These are phyloP conservation scores for Euryodendron excelsum DNA, from an alignment of 148 eudicot species.

Conservation along the genomic window DNA sequence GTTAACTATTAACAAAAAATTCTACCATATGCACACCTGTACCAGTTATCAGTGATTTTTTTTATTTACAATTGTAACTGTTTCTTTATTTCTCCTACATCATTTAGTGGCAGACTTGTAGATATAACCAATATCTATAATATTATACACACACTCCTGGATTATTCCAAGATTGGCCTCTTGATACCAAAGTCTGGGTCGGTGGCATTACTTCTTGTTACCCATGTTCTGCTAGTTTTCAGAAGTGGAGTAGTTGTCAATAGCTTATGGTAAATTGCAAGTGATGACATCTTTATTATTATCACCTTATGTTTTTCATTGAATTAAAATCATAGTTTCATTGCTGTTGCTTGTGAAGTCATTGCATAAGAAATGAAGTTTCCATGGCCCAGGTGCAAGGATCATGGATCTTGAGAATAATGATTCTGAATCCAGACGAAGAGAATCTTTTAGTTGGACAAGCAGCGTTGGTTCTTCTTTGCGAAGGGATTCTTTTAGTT, in stretches of 20 bases:
- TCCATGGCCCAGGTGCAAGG: constrained; percentile 14
- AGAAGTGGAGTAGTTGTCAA: neutral
- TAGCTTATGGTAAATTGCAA: neutral
- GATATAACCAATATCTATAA: no score
- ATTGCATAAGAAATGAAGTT: neutral
- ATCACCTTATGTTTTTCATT: neutral
- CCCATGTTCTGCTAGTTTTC: no score
- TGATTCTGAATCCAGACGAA: constrained; percentile 29
- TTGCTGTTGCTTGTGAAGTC: constrained; percentile 5
- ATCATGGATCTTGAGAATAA: constrained; percentile 36
- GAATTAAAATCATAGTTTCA: neutral
- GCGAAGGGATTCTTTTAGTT: constrained; percentile 43
- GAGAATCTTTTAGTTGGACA: constrained; percentile 31
- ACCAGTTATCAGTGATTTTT: no score
- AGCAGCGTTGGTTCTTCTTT: constrained; percentile 39
- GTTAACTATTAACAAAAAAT: no score
- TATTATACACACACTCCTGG: no score
- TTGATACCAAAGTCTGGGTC: no score
- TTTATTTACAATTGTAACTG: no score
- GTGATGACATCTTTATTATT: neutral
- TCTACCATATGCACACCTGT: no score
- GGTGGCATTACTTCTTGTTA: no score
- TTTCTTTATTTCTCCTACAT: no score
- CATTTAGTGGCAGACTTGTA: no score
- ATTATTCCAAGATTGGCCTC: no score